A percentile compares a stretch with the other conserved stretches of the same genome.
Conservation (phyloP, 495 filamentous ascomycete genomes). For the Xylaria bambusicola region DNA sequence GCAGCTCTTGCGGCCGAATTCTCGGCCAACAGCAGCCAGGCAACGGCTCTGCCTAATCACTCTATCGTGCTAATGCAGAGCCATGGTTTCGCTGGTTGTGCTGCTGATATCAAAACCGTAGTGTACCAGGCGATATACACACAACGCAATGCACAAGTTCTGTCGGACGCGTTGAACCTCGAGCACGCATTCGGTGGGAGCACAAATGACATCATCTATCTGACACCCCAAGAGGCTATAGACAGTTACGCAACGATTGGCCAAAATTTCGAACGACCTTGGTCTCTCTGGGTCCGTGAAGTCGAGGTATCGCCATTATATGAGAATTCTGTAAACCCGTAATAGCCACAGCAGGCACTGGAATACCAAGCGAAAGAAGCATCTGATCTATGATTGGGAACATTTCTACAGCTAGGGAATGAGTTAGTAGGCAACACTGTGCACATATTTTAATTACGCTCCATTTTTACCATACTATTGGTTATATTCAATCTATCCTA, state of each 20-base stretch:
- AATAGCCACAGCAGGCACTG: neutral
- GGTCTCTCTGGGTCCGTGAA: conserved; percentile 47
- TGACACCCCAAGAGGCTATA: conserved; percentile 1
- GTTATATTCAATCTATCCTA: no score
- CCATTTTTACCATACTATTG: no score
- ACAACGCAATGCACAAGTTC: conserved; percentile 45
- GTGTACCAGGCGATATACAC: conserved; percentile 51
- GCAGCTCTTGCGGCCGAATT: conserved; percentile 23
- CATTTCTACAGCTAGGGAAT: no score
- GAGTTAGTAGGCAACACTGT: no score
- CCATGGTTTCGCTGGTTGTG: conserved; percentile 51
- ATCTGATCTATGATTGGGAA: no score
- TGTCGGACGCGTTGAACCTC: conserved; percentile 32
- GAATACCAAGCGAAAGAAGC: no score
- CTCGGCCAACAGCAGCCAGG: conserved; percentile 22
- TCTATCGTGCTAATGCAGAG: conserved; percentile 49
- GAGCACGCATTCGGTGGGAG: neutral
- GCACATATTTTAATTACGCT: no score
- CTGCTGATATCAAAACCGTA: conserved; percentile 38
- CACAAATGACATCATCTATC: neutral
- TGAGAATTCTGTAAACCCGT: conserved; percentile 13
- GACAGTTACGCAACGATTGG: conserved; percentile 27
- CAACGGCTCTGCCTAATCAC: conserved; percentile 28
- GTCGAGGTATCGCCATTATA: conserved; percentile 40
- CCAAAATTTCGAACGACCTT: conserved; percentile 33